These are phyloP conservation scores for Penicillium vulpinum DNA, from an alignment of 2,329 filamentous ascomycete species.

Conservation along the genomic window DNA sequence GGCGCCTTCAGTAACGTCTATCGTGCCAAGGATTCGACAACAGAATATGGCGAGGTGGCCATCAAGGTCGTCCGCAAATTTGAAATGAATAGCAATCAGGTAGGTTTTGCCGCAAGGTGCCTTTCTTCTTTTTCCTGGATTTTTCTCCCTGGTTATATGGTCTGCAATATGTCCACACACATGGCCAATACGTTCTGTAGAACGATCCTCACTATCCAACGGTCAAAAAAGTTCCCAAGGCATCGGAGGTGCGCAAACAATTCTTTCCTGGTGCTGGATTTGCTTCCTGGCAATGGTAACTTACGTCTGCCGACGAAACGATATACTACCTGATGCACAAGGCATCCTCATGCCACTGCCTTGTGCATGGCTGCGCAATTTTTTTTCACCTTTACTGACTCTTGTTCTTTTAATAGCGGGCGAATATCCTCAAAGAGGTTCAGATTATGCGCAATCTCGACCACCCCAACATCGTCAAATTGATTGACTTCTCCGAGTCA, in stretches of 20 bases:
- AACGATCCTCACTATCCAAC: slow-evolving; percentile 90
- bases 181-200: slow-evolving; percentile 63
- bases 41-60: slow-evolving; percentile 75
- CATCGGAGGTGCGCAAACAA: slow-evolving; percentile 82
- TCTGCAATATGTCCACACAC: slow-evolving; percentile 31
- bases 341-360: not conserved
- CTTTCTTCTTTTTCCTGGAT: slow-evolving; percentile 32
- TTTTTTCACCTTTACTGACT: slow-evolving; percentile 27
- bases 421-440: slow-evolving; percentile 97
- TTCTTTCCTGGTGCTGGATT: slow-evolving; percentile 32
- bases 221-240: slow-evolving; percentile 91
- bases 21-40: slow-evolving; percentile 73
- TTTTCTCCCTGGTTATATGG: slow-evolving; percentile 22
- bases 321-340: too few relatives aligned
- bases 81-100: slow-evolving; percentile 98
- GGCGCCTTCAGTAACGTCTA: slow-evolving; percentile 99
- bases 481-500: slow-evolving; percentile 92
- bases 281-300: slow-evolving; percentile 10
- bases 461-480: slow-evolving; percentile 91
- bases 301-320: not conserved
- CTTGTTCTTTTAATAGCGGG: slow-evolving; percentile 61
- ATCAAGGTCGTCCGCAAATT: slow-evolving; percentile 99
- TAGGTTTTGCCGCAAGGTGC: slow-evolving; percentile 55
- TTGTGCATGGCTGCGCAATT: slow-evolving; percentile 20
- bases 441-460: slow-evolving; percentile 98